Percentiles rank a stretch among this genome's conserved stretches.
Evolutionary conservation across 2,329 filamentous ascomycete species (phyloP).

Genomic region (Alternaria rosae): DNA sequence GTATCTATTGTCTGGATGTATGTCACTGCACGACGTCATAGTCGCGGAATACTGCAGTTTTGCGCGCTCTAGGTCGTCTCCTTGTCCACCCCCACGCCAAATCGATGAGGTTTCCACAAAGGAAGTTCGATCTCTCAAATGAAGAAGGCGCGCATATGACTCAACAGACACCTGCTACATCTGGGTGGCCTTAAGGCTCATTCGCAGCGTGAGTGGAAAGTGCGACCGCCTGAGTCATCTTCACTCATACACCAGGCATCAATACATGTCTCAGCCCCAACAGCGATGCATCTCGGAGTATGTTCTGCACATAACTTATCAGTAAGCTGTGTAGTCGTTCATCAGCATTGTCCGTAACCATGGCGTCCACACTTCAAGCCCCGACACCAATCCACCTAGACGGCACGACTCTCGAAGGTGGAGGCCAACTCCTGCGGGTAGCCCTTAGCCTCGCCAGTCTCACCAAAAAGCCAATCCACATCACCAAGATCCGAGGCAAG

Average conservation of each 20-base stretch:
- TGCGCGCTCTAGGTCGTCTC: neutral
- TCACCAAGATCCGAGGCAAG: constrained; percentile 63
- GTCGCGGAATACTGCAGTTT: neutral
- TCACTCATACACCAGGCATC: neutral
- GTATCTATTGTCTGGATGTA: neutral
- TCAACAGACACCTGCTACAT: neutral
- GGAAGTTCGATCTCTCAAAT: neutral
- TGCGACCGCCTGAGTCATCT: constrained; percentile 7
- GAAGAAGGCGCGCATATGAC: neutral
- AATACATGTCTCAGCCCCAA: neutral
- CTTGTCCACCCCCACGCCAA: neutral
- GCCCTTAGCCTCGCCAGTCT: constrained; percentile 64
- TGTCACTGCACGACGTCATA: constrained; percentile 1
- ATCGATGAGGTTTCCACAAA: neutral
- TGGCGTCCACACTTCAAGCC: constrained; percentile 10
- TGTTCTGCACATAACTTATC: neutral
- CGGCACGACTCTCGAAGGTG: constrained; percentile 67
- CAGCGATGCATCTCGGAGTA: neutral
- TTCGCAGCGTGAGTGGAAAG: neutral
- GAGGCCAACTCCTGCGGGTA: constrained; percentile 67
- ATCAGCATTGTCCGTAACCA: neutral
- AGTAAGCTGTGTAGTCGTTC: neutral
- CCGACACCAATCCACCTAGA: constrained; percentile 50
- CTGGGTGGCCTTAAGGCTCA: neutral
- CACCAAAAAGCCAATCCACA: constrained; percentile 58